These are phyloP conservation scores for Penicillium sp. DNA, from an alignment of 2,329 filamentous ascomycete species.

Conservation along the genomic window DNA sequence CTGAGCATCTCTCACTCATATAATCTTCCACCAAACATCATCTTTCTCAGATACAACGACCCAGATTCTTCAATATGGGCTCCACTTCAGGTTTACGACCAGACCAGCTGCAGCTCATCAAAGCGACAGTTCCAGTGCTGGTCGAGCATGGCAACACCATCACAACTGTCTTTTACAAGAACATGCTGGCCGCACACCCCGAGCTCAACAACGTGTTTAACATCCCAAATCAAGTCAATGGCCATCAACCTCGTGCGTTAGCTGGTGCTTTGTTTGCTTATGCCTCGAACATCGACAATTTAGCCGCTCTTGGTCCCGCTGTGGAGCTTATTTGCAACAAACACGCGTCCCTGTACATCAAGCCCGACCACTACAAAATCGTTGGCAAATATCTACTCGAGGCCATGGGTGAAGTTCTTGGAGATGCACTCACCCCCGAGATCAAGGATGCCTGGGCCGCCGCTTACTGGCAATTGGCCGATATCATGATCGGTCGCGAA, in stretches of 20 bases:
- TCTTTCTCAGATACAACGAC: background rate
- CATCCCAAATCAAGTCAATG: conserved; percentile 68
- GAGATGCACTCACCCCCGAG: conserved; percentile 67
- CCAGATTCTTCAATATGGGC: conserved; percentile 14
- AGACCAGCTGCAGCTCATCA: conserved; percentile 67
- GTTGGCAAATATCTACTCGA: conserved; percentile 71
- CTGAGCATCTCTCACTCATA: background rate
- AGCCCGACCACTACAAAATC: conserved; percentile 70
- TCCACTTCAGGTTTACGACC: conserved; percentile 31
- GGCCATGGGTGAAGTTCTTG: conserved; percentile 70
- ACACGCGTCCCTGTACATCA: conserved; percentile 71
- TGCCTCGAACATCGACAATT: conserved; percentile 71
- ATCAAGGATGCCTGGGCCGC: conserved; percentile 70
- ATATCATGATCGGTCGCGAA: conserved; percentile 72
- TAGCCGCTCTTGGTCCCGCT: conserved; percentile 60
- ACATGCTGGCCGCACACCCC: conserved; percentile 68
- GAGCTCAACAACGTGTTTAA: conserved; percentile 74
- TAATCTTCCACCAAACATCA: background rate
- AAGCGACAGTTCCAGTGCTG: conserved; percentile 71
- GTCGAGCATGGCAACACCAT: conserved; percentile 70
- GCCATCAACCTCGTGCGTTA: conserved; percentile 71
- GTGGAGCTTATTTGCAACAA: conserved; percentile 76
- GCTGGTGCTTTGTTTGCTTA: conserved; percentile 72
- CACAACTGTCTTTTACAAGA: conserved; percentile 72
- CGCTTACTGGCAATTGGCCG: conserved; percentile 74